Conservation (phyloP, 164 flowering plant species). For the Macadamia integrifolia region DNA sequence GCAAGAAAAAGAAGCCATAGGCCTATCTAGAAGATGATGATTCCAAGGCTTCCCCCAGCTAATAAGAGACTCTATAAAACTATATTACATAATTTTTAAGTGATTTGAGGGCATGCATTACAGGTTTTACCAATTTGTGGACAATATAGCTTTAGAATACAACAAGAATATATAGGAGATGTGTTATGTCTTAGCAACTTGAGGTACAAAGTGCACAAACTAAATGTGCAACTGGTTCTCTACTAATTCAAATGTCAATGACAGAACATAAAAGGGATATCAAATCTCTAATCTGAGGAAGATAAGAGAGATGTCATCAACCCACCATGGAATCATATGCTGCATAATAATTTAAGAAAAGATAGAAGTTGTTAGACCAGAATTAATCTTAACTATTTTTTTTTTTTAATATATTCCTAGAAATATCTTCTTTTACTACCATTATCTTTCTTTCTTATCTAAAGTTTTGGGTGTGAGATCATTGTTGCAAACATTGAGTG, state of each 20-base stretch:
- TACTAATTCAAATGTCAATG: not conserved
- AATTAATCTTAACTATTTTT: not conserved
- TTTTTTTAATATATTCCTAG: not conserved
- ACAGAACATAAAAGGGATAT: no score
- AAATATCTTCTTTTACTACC: not conserved
- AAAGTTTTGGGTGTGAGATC: no score
- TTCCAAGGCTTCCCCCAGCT: no score
- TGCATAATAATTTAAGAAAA: constrained; percentile 11
- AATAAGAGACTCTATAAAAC: no score
- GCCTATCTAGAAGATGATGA: no score
- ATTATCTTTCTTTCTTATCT: no score
- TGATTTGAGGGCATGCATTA: no score
- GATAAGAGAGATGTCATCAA: not conserved
- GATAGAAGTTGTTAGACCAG: not conserved
- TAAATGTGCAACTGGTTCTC: not conserved
- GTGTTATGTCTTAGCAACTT: constrained; percentile 1
- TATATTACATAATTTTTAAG: no score
- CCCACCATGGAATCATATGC: constrained; percentile 7
- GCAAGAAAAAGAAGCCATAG: no score
- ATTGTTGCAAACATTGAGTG: no score
- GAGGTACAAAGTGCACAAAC: not conserved
- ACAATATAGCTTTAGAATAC: not conserved
- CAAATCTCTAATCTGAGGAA: no score
- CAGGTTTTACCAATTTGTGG: no score
- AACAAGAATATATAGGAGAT: not conserved